Evolutionary conservation across 225 moss, liverwort and hornwort species (phyloP).

Genomic region (Polytrichum formosum): DNA sequence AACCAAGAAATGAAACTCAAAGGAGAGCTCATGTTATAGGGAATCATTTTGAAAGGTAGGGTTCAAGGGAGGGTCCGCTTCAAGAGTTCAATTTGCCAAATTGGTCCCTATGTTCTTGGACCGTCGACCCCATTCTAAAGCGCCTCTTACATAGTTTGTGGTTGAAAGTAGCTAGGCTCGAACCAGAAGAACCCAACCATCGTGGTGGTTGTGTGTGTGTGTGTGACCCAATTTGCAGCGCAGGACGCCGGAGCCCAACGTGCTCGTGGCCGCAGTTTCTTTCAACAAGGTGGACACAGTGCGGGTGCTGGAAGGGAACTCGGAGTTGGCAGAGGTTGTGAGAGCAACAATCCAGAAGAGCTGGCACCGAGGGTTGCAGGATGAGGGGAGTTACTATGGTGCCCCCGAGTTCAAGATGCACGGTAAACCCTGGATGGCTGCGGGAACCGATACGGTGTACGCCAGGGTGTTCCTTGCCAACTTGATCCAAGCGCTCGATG

Average conservation of each 20-base stretch:
- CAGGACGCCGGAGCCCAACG: background rate
- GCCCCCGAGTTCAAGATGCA: background rate
- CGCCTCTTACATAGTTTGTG: too few species aligned
- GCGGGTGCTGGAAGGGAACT: constrained; percentile 38
- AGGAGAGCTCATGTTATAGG: too few species aligned
- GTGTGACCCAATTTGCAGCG: constrained; percentile 21
- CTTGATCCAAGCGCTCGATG: constrained; percentile 31
- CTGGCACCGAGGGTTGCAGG: constrained; percentile 32
- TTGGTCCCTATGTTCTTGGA: too few species aligned
- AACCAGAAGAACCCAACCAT: too few species aligned
- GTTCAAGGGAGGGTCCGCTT: too few species aligned
- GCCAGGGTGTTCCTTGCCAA: constrained; percentile 1
- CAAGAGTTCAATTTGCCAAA: too few species aligned
- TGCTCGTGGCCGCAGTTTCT: constrained; percentile 28
- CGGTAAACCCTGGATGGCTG: constrained; percentile 14
- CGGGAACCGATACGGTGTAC: background rate
- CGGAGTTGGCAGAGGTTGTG: constrained; percentile 31
- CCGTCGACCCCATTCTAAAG: too few species aligned
- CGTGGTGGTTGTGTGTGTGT: too few species aligned
- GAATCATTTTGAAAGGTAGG: too few species aligned
- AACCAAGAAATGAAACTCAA: too few species aligned
- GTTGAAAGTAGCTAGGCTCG: too few species aligned
- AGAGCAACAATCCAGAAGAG: constrained; percentile 12
- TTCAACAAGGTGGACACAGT: constrained; percentile 40
- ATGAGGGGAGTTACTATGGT: background rate